These are phyloP conservation scores for Leccinum pachyderme DNA, from an alignment of 1,284 basidiomycete species.

Conservation along the genomic window DNA sequence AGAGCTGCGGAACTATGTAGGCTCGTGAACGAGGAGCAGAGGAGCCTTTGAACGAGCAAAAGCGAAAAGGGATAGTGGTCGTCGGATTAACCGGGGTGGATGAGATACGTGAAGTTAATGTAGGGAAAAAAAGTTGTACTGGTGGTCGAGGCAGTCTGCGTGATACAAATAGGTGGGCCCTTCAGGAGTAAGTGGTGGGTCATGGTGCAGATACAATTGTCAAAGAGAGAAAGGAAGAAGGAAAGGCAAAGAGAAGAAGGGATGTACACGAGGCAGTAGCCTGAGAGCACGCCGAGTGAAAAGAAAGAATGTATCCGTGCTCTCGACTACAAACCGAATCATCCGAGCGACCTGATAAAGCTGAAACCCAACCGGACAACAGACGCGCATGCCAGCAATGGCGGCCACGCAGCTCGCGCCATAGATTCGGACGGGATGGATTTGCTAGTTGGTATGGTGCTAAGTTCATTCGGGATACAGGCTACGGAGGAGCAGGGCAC, in stretches of 20 bases:
- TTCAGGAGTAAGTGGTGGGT: conserved; percentile 4
- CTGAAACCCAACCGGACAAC: conserved; percentile 24
- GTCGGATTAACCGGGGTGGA: conserved; percentile 46
- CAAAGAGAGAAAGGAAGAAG: no score
- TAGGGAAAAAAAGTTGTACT: conserved; percentile 98
- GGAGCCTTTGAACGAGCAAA: conserved; percentile 44
- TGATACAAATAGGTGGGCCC: conserved; percentile 82
- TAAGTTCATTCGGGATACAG: conserved; percentile 87
- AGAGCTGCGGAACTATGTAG: conserved; percentile 70
- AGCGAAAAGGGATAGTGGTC: conserved; percentile 27
- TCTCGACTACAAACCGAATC: conserved; percentile 67
- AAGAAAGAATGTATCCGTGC: conserved; percentile 67
- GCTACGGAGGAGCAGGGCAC: conserved; percentile 40
- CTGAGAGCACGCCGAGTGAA: conserved; percentile 47
- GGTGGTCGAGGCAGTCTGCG: conserved; percentile 85
- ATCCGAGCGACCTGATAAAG: conserved; percentile 47
- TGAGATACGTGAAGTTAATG: conserved; percentile 92
- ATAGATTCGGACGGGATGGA: conserved; percentile 88
- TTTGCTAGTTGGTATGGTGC: conserved; percentile 80
- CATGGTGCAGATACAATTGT: background rate
- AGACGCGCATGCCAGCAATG: conserved; percentile 42
- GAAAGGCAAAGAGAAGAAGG: background rate
- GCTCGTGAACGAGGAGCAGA: conserved; percentile 65
- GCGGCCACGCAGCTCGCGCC: conserved; percentile 73
- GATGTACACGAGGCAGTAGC: conserved; percentile 78